Evolutionary conservation across 257 asterid genomes (phyloP).

Genomic region (Striga asiatica): DNA sequence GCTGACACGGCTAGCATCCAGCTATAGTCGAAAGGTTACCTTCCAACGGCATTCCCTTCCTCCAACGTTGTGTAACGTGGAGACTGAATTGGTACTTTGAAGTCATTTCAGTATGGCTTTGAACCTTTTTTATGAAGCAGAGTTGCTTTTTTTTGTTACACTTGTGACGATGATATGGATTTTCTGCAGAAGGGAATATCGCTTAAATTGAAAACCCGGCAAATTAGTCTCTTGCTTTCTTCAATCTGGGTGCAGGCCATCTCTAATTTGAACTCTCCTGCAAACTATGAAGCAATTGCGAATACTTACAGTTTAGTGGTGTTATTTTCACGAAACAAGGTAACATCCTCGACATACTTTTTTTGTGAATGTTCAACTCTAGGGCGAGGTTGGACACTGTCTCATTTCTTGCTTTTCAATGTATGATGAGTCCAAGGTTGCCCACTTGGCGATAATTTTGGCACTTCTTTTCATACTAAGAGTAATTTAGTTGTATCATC

Average conservation of each 20-base stretch:
- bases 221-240: conserved; percentile 67
- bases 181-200: conserved; percentile 51
- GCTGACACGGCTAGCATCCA: conserved; percentile 45
- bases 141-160: conserved; percentile 10
- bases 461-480: background rate
- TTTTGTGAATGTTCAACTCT: conserved; percentile 12
- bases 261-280: conserved; percentile 50
- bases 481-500: background rate
- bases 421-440: background rate
- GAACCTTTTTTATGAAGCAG: background rate
- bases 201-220: conserved; percentile 56
- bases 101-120: conserved; percentile 13
- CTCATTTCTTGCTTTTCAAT: background rate
- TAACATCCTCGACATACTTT: conserved; percentile 8
- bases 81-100: conserved; percentile 43
- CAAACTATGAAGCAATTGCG: conserved; percentile 66
- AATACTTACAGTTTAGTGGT: conserved; percentile 62
- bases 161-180: conserved; percentile 13
- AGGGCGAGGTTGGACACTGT: background rate
- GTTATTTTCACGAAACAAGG: conserved; percentile 62
- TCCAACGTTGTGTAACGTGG: conserved; percentile 26
- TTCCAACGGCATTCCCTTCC: conserved; percentile 38
- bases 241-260: conserved; percentile 68
- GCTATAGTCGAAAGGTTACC: conserved; percentile 35
- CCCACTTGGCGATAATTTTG: background rate